Evolutionary conservation across 768 basidiomycete genomes (phyloP).

Genomic region (Harrya chromipes): DNA sequence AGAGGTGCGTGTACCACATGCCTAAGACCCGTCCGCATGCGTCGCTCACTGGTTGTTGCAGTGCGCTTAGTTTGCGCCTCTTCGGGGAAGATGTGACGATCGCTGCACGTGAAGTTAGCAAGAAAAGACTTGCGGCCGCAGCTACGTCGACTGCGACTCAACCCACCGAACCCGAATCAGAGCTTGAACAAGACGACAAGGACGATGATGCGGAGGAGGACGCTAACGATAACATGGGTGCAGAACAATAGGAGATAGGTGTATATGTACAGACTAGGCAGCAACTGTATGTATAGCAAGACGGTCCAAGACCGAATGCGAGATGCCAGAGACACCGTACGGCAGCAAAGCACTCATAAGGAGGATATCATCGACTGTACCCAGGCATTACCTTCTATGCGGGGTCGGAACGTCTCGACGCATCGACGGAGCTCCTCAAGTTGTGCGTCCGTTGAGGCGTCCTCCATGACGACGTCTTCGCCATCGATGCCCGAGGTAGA

Average conservation of each 20-base stretch:
- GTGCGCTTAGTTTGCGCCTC: slow-evolving; percentile 82
- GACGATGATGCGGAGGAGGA: slow-evolving; percentile 7
- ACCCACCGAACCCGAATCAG: background rate
- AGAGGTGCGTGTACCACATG: slow-evolving; percentile 55
- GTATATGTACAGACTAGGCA: slow-evolving; percentile 14
- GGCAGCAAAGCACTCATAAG: slow-evolving; percentile 23
- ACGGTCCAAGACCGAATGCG: slow-evolving; percentile 1
- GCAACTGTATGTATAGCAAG: background rate
- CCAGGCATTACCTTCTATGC: slow-evolving; percentile 80
- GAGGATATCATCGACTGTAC: slow-evolving; percentile 54
- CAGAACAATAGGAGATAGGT: slow-evolving; percentile 12
- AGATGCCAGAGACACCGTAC: background rate
- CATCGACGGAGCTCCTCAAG: slow-evolving; percentile 52
- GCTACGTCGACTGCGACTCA: background rate
- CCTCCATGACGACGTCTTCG: slow-evolving; percentile 50
- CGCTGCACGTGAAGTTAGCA: slow-evolving; percentile 38
- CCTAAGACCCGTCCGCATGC: too few species aligned
- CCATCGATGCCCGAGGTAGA: slow-evolving; percentile 34
- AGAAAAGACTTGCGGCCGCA: slow-evolving; percentile 5
- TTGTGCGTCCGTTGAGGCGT: slow-evolving; percentile 38
- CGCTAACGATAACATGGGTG: slow-evolving; percentile 9
- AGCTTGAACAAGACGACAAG: slow-evolving; percentile 3
- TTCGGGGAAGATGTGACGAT: slow-evolving; percentile 78
- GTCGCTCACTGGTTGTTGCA: slow-evolving; percentile 28
- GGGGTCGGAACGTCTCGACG: slow-evolving; percentile 61